Conservation (phyloP, 768 basidiomycete species). For the Xerocomus potaroensis region DNA sequence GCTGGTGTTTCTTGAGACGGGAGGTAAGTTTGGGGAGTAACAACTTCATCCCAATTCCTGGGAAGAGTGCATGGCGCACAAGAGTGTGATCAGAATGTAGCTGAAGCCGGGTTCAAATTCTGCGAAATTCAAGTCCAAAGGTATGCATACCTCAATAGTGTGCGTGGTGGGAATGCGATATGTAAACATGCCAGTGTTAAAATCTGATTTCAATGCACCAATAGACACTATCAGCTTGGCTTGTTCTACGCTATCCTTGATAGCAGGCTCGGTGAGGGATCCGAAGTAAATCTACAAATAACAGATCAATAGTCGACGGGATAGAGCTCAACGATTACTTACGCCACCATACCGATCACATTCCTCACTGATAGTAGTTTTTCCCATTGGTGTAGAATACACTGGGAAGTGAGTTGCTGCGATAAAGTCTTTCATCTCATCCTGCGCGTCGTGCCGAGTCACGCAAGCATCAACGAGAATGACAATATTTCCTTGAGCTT, state of each 20-base stretch:
- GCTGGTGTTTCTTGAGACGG: constrained; percentile 42
- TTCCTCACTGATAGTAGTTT: constrained; percentile 67
- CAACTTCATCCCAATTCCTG: constrained; percentile 69
- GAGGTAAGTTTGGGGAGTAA: constrained; percentile 70
- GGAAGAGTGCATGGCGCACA: constrained; percentile 60
- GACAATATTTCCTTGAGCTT: constrained; percentile 57
- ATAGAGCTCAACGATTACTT: constrained; percentile 26
- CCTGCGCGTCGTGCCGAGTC: constrained; percentile 61
- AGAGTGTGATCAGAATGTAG: constrained; percentile 72
- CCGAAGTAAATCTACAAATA: constrained; percentile 87
- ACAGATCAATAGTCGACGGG: not conserved
- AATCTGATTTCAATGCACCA: constrained; percentile 68
- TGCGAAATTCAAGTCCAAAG: not conserved
- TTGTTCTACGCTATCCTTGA: constrained; percentile 69
- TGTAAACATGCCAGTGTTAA: constrained; percentile 87
- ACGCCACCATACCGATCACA: constrained; percentile 78
- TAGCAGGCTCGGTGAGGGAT: constrained; percentile 56
- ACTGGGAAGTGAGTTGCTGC: constrained; percentile 67
- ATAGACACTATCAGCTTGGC: constrained; percentile 75
- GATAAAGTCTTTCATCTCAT: constrained; percentile 60
- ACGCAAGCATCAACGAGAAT: constrained; percentile 82
- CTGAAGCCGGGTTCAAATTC: constrained; percentile 33
- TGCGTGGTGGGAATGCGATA: constrained; percentile 58
- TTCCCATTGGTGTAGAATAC: constrained; percentile 78
- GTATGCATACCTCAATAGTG: constrained; percentile 55